Conservation (phyloP, 139 green algal genomes). For the Tetratostichococcus sp. region DNA sequence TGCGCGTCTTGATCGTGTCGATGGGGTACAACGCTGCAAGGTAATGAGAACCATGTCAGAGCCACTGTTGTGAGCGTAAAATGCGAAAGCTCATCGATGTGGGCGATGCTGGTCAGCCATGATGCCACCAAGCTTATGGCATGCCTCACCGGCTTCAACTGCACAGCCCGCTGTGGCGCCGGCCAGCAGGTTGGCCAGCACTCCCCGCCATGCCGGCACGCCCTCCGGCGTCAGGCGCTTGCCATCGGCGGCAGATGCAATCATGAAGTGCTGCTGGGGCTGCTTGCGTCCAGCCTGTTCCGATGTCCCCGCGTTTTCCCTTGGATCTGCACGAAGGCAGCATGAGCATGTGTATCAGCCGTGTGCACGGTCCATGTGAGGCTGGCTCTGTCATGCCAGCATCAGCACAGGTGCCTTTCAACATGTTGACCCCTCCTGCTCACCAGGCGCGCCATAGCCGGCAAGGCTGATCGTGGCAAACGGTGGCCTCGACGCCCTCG, state of each 20-base stretch:
- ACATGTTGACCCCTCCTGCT: no score
- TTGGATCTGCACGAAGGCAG: no score
- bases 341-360: no score
- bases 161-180: conserved; percentile 75
- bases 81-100: no score
- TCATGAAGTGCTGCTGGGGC: neutral
- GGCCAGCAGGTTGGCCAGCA: conserved; percentile 69
- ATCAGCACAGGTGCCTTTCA: no score
- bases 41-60: neutral
- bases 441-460: neutral
- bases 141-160: conserved; percentile 70
- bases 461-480: neutral
- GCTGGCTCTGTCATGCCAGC: no score
- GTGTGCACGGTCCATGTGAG: no score
- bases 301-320: no score
- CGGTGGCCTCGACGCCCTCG: neutral
- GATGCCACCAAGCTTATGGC: no score
- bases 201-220: conserved; percentile 54
- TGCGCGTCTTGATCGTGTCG: conserved; percentile 98
- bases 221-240: neutral
- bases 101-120: no score
- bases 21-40: conserved; percentile 89
- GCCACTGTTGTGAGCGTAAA: no score
- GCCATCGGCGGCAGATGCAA: neutral
- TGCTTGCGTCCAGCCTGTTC: no score